Base-by-base conservation (phyloP, 768 basidiomycete genomes). In the Russula olivacea region DNA sequence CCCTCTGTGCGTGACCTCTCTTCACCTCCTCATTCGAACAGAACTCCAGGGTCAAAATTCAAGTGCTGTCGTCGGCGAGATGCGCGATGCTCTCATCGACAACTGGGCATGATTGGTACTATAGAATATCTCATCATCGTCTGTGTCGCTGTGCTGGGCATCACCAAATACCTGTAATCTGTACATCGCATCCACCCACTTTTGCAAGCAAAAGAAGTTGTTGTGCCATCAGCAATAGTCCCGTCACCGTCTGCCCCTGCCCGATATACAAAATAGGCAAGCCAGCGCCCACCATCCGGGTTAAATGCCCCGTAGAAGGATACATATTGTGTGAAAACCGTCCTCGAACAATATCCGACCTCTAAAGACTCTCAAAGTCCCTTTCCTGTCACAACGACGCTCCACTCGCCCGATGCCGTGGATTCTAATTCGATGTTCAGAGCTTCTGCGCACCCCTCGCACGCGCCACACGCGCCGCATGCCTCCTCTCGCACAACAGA, bases 101-200 rank as follows among this genome's bases (percentile, higher is more conserved):
- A 93, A 91, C 77, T 95, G 91, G 87, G 93, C 93, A 76, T 92
- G 76, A 79, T 30, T 30, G 15, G 5, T 48, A 45, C 9, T 40
- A 25, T 57, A 32, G 49, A 47, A 53, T 50, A 10, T 47, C 25
- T 55, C 54, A 2, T 32, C 34, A 8, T 47, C 21, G 21, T 43
- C 53, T 55, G 28, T 15, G 6, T 43, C 32, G 4, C n/a, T 17
- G 1, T 40, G 25, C 8, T 52, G 62, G 32, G 56, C 57, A 63
- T 55, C 38, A 64, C 45, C 59, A 47, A 56, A 56, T 53, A 55
- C 63, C 58, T 64, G 63, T 64, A 60, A 32, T 59, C 19, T 64
- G 58, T 59, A 50, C 63, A 56, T 34, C 34, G 25, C 63, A 64
- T 51, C 54, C 47, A 60, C 21, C 50, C 57, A 58, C 34, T 58